phyloP scores from a whole-genome alignment of 352 stramenopile genomes.

The Globisporangium orthogonon region DNA sequence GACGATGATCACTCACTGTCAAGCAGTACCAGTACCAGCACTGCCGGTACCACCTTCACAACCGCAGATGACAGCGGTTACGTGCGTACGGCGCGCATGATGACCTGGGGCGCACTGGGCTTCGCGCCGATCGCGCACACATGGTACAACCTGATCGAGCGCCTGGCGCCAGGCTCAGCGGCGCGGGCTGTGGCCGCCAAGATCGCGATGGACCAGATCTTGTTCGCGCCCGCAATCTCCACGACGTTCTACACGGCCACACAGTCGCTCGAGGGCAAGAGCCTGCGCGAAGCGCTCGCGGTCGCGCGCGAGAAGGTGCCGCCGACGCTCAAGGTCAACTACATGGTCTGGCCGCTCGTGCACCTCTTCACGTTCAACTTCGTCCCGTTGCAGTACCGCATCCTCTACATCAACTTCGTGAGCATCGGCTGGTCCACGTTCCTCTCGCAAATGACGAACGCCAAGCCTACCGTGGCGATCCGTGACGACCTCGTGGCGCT shows the following conservation, averaged over 20 bases:
- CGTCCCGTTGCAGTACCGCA: slow-evolving; percentile 41
- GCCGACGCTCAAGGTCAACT: slow-evolving; percentile 32
- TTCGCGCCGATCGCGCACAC: slow-evolving; percentile 87
- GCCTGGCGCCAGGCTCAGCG: slow-evolving; percentile 20
- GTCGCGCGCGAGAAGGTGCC: slow-evolving; percentile 28
- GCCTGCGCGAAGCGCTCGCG: slow-evolving; percentile 24
- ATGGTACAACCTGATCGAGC: slow-evolving; percentile 85
- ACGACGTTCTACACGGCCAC: slow-evolving; percentile 34
- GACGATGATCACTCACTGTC: background rate
- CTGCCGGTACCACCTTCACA: background rate
- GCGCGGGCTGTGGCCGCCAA: slow-evolving; percentile 30
- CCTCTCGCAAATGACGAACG: slow-evolving; percentile 38
- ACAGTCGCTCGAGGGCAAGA: slow-evolving; percentile 32
- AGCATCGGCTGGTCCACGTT: slow-evolving; percentile 44
- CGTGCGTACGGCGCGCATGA: slow-evolving; percentile 40
- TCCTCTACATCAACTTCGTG: slow-evolving; percentile 48
- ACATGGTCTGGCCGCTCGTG: slow-evolving; percentile 41
- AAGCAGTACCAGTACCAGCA: background rate
- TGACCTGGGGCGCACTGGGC: slow-evolving; percentile 83
- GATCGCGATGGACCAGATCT: slow-evolving; percentile 33
- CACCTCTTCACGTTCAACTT: slow-evolving; percentile 45
- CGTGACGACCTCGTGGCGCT: slow-evolving; percentile 1
- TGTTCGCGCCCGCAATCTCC: slow-evolving; percentile 35
- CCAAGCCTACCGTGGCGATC: slow-evolving; percentile 5
- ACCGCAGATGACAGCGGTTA: background rate